These are phyloP conservation scores for Pezicula neosporulosa DNA, from an alignment of 2,329 filamentous ascomycete species.

Conservation along the genomic window DNA sequence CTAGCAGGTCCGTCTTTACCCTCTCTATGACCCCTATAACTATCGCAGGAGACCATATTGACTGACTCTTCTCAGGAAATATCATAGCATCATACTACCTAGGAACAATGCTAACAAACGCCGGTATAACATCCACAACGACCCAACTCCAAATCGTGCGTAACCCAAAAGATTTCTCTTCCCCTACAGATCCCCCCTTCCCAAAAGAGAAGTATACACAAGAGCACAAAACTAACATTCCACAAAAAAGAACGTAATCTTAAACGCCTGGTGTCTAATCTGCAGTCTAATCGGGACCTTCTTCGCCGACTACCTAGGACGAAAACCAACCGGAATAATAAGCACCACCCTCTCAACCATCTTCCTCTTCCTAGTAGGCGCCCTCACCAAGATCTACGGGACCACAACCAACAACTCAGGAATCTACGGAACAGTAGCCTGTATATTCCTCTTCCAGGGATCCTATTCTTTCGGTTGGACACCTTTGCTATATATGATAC, in stretches of 20 bases:
- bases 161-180: not conserved
- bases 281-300: constrained; percentile 40
- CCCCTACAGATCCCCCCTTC: not conserved
- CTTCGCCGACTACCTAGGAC: constrained; percentile 37
- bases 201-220: not conserved
- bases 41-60: constrained; percentile 11
- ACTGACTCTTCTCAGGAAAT: constrained; percentile 14
- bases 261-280: constrained; percentile 47
- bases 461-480: constrained; percentile 49
- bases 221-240: not conserved
- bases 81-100: constrained; percentile 40
- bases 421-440: constrained; percentile 32
- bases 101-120: constrained; percentile 36
- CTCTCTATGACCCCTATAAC: constrained; percentile 8
- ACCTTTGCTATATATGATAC: constrained; percentile 44
- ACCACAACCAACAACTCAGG: not conserved
- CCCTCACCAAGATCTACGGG: constrained; percentile 41
- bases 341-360: constrained; percentile 34
- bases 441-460: constrained; percentile 50
- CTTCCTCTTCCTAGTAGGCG: constrained; percentile 49
- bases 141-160: constrained; percentile 37
- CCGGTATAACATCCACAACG: constrained; percentile 38
- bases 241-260: constrained; percentile 38
- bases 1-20: constrained; percentile 5
- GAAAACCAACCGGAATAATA: constrained; percentile 39